Conservation (phyloP, 352 stramenopile species). For the Phytopythium litorale region DNA sequence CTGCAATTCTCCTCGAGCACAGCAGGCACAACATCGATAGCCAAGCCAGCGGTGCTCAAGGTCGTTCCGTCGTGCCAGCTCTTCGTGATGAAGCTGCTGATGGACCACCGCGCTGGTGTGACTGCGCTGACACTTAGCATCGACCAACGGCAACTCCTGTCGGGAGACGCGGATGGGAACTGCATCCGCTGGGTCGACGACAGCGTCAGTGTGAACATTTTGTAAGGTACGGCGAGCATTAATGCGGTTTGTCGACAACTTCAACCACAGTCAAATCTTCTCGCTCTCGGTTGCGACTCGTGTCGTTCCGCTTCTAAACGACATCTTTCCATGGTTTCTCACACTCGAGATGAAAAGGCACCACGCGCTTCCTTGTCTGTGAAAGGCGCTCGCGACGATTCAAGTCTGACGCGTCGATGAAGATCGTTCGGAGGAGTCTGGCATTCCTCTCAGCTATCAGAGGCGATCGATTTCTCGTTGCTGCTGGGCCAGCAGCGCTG, state of each 20-base stretch:
- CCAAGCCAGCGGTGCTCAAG: constrained; percentile 18
- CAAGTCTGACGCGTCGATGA: background rate
- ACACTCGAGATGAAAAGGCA: background rate
- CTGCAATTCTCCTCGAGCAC: background rate
- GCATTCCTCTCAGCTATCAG: background rate
- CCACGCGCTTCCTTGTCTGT: background rate
- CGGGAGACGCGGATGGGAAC: constrained; percentile 55
- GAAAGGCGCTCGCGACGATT: background rate
- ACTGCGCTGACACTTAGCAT: constrained; percentile 49
- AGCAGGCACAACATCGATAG: background rate
- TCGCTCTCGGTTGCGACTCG: background rate
- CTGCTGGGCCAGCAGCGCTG: background rate
- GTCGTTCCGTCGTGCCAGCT: constrained; percentile 64
- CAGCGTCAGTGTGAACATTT: constrained; percentile 55
- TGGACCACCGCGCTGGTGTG: constrained; percentile 60
- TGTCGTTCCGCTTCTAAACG: background rate
- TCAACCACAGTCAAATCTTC: background rate
- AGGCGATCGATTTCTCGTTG: background rate
- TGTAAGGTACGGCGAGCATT: constrained; percentile 23
- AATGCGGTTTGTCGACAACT: background rate
- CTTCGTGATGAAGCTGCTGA: constrained; percentile 68
- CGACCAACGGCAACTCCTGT: constrained; percentile 69
- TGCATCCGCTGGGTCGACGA: constrained; percentile 84
- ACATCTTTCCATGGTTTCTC: background rate
- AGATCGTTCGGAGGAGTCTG: background rate